A percentile compares a stretch with the other conserved stretches of the same genome.
phyloP scores from a whole-genome alignment of 352 stramenopile genomes.

The Phytophthora tentaculata region DNA sequence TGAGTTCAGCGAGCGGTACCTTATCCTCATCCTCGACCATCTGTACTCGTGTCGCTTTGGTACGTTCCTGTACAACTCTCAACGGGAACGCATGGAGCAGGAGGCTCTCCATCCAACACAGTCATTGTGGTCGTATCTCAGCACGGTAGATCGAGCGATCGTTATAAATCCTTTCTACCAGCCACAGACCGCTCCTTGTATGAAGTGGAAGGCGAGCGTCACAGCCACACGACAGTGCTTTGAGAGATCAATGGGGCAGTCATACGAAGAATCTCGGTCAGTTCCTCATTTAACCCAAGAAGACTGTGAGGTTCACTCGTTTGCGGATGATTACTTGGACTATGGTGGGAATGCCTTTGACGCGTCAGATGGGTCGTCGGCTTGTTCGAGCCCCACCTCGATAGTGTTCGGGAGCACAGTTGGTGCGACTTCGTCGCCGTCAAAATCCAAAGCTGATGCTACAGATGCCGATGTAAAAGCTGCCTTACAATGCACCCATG shows the following conservation, averaged over 20 bases:
- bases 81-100: slow-evolving; percentile 68
- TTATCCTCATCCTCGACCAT: slow-evolving; percentile 85
- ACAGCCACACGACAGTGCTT: slow-evolving; percentile 67
- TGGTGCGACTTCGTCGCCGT: slow-evolving; percentile 40
- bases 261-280: slow-evolving; percentile 17
- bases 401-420: slow-evolving; percentile 40
- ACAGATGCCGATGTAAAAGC: slow-evolving; percentile 38
- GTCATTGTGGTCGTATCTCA: slow-evolving; percentile 84
- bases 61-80: slow-evolving; percentile 97
- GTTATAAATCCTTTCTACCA: slow-evolving; percentile 83
- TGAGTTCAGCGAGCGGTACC: slow-evolving; percentile 86
- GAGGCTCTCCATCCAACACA: slow-evolving; percentile 60
- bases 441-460: slow-evolving; percentile 22
- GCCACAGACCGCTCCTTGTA: slow-evolving; percentile 44
- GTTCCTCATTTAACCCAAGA: slow-evolving; percentile 28
- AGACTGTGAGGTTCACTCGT: slow-evolving; percentile 37
- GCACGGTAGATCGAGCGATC: slow-evolving; percentile 60
- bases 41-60: slow-evolving; percentile 85
- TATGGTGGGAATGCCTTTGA: slow-evolving; percentile 24
- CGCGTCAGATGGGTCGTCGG: slow-evolving; percentile 38
- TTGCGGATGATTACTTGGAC: slow-evolving; percentile 27
- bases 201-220: slow-evolving; percentile 61
- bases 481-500: slow-evolving; percentile 29
- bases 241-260: slow-evolving; percentile 29
- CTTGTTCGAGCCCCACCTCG: slow-evolving; percentile 27